Conservation (phyloP, 2,329 filamentous ascomycete species). For the Pleoardoris graminearum region DNA sequence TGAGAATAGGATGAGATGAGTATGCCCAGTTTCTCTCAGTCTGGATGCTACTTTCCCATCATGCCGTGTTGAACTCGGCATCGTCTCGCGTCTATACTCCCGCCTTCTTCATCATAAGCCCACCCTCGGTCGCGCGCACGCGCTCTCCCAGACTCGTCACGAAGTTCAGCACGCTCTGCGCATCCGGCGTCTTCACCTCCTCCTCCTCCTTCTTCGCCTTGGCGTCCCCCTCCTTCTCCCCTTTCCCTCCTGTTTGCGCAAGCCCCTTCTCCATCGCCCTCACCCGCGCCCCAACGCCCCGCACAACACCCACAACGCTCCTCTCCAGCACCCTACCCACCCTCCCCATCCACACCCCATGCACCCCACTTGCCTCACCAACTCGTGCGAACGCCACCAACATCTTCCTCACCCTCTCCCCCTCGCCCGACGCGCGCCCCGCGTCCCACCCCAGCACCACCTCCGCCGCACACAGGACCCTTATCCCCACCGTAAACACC, state of each 20-base stretch:
- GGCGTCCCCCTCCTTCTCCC: neutral
- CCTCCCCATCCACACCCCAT: conserved; percentile 45
- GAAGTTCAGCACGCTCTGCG: neutral
- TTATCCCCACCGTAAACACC: conserved; percentile 64
- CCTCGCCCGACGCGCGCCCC: conserved; percentile 16
- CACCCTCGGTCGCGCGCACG: neutral
- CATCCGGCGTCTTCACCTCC: neutral
- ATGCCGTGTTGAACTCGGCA: too few relatives aligned
- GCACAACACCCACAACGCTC: conserved; percentile 18
- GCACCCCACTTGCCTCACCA: conserved; percentile 26
- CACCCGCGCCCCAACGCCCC: conserved; percentile 9
- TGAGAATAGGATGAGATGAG: too few relatives aligned
- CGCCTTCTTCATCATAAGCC: conserved; percentile 1
- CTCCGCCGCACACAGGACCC: conserved; percentile 49
- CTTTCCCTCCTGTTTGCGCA: neutral
- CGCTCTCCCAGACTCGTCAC: neutral
- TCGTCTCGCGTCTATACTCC: too few relatives aligned
- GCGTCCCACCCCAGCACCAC: conserved; percentile 39
- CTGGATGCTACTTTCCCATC: too few relatives aligned
- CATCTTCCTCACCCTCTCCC: conserved; percentile 25
- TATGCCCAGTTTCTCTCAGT: too few relatives aligned
- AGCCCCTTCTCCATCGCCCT: neutral
- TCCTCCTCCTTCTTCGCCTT: neutral
- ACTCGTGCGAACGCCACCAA: conserved; percentile 32
- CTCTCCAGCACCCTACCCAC: conserved; percentile 38